phyloP scores from a whole-genome alignment of 305 asterid genomes.

The Withania somnifera region DNA sequence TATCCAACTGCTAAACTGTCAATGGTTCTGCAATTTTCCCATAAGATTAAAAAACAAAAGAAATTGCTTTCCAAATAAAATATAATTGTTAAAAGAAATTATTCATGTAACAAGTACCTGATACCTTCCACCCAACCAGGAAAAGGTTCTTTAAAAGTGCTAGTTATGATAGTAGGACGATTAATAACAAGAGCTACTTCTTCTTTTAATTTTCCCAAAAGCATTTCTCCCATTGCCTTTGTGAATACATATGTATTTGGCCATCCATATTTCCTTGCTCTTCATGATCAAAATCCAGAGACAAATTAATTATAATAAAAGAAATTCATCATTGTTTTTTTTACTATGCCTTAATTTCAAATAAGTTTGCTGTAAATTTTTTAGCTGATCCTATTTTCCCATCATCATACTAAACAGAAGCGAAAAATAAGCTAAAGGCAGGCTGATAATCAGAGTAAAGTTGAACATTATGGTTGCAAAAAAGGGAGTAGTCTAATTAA shows the following conservation, averaged over 20 bases:
- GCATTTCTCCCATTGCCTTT: conserved; percentile 84
- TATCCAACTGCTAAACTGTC: conserved; percentile 75
- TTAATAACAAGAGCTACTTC: conserved; percentile 45
- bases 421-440: no score
- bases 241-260: conserved; percentile 85
- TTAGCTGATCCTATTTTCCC: no score
- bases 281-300: not conserved
- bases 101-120: conserved; percentile 29
- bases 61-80: not conserved
- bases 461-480: no score
- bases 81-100: not conserved
- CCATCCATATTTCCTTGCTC: conserved; percentile 85
- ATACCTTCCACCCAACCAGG: conserved; percentile 98
- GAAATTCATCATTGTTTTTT: no score
- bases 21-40: conserved; percentile 42
- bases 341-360: no score
- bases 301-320: not conserved
- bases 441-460: no score
- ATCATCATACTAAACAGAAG: no score
- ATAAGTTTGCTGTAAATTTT: no score
- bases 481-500: no score
- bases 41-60: not conserved
- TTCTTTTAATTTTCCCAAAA: conserved; percentile 38
- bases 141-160: conserved; percentile 76
- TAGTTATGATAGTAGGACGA: conserved; percentile 73